These are phyloP conservation scores for Kernera saxatilis DNA, from an alignment of 345 rosid species.

Conservation along the genomic window DNA sequence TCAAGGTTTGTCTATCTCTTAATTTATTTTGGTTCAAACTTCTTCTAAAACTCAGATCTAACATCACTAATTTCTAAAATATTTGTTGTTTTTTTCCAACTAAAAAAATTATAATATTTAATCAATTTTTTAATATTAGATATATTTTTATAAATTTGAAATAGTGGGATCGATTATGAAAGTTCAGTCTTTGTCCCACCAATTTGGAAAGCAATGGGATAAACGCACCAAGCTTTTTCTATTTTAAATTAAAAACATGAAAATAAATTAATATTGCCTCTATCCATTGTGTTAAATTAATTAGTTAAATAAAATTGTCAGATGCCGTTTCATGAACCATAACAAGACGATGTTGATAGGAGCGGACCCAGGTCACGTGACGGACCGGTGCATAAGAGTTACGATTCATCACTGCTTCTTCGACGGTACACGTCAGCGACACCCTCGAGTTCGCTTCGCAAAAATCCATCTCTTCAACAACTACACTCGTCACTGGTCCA, in stretches of 20 bases:
- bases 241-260: background rate
- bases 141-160: no score
- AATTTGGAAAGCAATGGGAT: background rate
- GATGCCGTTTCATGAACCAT: conserved; percentile 81
- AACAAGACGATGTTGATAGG: conserved; percentile 91
- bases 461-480: conserved; percentile 86
- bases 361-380: conserved; percentile 66
- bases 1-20: conserved; percentile 47
- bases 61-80: background rate
- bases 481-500: conserved; percentile 83
- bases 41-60: background rate
- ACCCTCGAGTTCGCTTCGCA: conserved; percentile 89
- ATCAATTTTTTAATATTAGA: no score
- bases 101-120: no score
- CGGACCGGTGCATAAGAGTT: conserved; percentile 77
- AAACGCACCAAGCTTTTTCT: background rate
- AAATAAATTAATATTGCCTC: background rate
- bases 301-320: conserved; percentile 15
- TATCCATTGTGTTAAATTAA: background rate
- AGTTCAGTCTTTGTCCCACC: background rate
- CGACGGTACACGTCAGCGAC: conserved; percentile 80
- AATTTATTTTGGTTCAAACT: background rate
- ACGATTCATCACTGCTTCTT: conserved; percentile 98
- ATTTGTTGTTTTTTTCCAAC: background rate
- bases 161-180: background rate